Percentiles rank a stretch among this genome's conserved stretches.
Conservation (phyloP, 2,329 filamentous ascomycete species). For the Hypoxylon sp. region DNA sequence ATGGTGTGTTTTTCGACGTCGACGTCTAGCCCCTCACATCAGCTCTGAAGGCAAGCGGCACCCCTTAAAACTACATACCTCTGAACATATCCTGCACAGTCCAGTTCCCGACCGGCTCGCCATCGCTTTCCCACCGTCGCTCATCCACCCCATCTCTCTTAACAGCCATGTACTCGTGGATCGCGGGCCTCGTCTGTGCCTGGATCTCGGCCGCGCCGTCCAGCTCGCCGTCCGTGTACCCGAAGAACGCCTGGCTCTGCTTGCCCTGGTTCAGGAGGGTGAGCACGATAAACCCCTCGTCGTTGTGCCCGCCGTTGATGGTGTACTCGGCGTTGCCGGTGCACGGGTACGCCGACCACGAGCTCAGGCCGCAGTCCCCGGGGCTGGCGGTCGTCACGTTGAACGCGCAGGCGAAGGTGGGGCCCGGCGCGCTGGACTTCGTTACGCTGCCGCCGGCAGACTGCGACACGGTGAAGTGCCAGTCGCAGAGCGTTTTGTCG, state of each 20-base stretch:
- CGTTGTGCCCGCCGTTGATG: slow-evolving; percentile 38
- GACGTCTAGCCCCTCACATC: slow-evolving; percentile 25
- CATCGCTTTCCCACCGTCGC: neutral
- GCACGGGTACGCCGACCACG: slow-evolving; percentile 19
- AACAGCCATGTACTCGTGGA: neutral
- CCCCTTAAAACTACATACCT: slow-evolving; percentile 14
- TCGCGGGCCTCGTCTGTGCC: slow-evolving; percentile 13
- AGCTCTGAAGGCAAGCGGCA: neutral
- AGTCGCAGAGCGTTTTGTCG: slow-evolving; percentile 30
- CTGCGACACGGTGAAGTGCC: slow-evolving; percentile 33
- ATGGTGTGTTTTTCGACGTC: slow-evolving; percentile 17
- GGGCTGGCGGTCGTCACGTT: slow-evolving; percentile 5
- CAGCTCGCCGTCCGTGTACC: slow-evolving; percentile 36
- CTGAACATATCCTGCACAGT: slow-evolving; percentile 18
- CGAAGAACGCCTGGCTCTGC: slow-evolving; percentile 34
- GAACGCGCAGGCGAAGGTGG: slow-evolving; percentile 23
- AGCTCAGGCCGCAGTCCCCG: slow-evolving; percentile 33
- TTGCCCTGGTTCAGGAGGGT: slow-evolving; percentile 24
- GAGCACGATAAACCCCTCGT: slow-evolving; percentile 36
- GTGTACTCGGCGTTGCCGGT: slow-evolving; percentile 15
- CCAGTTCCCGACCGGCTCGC: slow-evolving; percentile 15
- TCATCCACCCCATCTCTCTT: neutral
- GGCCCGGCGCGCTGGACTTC: neutral
- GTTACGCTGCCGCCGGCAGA: neutral
- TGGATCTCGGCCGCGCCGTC: slow-evolving; percentile 32